Evolutionary conservation across 805 yeast species (phyloP), one percentile per base, ranked within the genome.

Genomic region (Wickerhamomyces bisporus): DNA sequence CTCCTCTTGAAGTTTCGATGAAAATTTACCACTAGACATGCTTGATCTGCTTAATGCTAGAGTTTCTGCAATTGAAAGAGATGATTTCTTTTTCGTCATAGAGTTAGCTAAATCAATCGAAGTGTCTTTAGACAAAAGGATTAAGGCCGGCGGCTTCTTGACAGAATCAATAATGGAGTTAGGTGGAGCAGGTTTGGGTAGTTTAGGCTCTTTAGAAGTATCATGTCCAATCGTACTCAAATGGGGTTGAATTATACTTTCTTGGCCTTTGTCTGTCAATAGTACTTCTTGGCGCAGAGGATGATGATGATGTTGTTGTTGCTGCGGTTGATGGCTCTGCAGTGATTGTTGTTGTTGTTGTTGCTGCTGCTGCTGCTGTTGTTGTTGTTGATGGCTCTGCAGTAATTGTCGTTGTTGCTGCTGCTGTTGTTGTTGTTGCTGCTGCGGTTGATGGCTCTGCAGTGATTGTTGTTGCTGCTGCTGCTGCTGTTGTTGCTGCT

Each of bases 51-150:
- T 73, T 37, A 73, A 48, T 0, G 83, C 83, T 45, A 77, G 56
- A 3, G 81, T 74, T 45, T 77, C 80, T 0, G 83, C 82, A 35
- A 77, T 76, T 2, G 82, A 71, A 21, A 75, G 52, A 2, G 67
- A 49, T 27, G 62, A 24, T 38, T 52, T 52, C 45, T 49, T 50
- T 45, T 52, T 51, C 35, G 41, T 45, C 4, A 45, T 35, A 14
- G 49, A 41, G 17, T 49, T 48, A 9, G 53, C 54, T 32, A 53
- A 34, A 35, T 53, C 58, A 20, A 47, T 44, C 1, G 58, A 52
- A 3, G 50, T 51, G 29, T 54, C 58, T 30, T 43, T 54, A 3
- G 56, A 51, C 3, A 54, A 26, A 13, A 52, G 33, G 9, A 54
- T 34, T 28, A 49, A 38, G 11, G 55, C 38, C 12, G 54, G 51